Evolutionary conservation across 2,329 filamentous ascomycete species (phyloP).

Genomic region (Paecilomyces sp.): DNA sequence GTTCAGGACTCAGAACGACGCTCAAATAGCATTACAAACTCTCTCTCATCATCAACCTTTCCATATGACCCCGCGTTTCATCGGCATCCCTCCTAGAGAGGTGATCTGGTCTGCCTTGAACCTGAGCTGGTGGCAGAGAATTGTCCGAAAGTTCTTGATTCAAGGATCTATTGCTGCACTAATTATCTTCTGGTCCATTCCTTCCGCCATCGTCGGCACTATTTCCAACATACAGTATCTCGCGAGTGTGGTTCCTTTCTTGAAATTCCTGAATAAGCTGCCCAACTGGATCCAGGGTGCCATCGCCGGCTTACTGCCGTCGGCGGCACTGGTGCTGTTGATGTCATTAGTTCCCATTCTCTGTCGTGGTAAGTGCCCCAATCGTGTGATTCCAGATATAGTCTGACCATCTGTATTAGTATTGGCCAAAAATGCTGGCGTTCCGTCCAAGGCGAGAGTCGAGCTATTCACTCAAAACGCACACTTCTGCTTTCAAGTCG

Average conservation of each 20-base stretch:
- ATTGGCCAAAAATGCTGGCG: slow-evolving; percentile 70
- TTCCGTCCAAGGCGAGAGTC: slow-evolving; percentile 69
- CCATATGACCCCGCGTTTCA: slow-evolving; percentile 80
- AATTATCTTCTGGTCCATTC: slow-evolving; percentile 79
- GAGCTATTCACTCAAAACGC: slow-evolving; percentile 86
- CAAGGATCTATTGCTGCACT: slow-evolving; percentile 64
- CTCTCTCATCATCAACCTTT: slow-evolving; percentile 78
- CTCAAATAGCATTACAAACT: slow-evolving; percentile 78
- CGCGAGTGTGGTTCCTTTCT: slow-evolving; percentile 44
- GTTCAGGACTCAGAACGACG: slow-evolving; percentile 72
- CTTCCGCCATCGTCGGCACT: slow-evolving; percentile 71
- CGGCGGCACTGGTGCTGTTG: slow-evolving; percentile 69
- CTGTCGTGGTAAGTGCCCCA: slow-evolving; percentile 56
- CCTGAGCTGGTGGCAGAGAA: slow-evolving; percentile 75
- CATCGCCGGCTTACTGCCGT: slow-evolving; percentile 75
- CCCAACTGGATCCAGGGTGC: slow-evolving; percentile 67
- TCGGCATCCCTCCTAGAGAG: slow-evolving; percentile 74
- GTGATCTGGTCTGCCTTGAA: slow-evolving; percentile 82
- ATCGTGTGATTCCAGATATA: slow-evolving; percentile 1
- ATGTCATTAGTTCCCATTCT: slow-evolving; percentile 83
- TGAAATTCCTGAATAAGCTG: slow-evolving; percentile 68
- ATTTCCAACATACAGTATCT: slow-evolving; percentile 79
- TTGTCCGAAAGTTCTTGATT: slow-evolving; percentile 63
- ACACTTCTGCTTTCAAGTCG: slow-evolving; percentile 66
- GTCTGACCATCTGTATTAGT: slow-evolving; percentile 37